These are phyloP conservation scores for Funneliformis mosseae DNA, from an alignment of 192 early-diverging fungal genomes.

Conservation along the genomic window DNA sequence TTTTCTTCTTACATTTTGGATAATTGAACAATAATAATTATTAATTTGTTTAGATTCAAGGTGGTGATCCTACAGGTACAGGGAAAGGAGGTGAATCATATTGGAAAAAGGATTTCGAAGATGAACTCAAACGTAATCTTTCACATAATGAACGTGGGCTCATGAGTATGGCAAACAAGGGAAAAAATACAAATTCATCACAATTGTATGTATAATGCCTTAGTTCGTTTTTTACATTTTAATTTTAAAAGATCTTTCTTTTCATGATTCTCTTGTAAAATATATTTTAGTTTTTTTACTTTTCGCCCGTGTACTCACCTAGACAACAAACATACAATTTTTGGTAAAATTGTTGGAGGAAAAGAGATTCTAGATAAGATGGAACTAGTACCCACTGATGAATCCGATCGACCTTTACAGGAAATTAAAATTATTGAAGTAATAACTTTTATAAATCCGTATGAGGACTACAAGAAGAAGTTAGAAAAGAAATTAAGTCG, in stretches of 20 bases:
- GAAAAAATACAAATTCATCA: slow-evolving; percentile 87
- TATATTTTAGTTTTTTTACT: slow-evolving; percentile 62
- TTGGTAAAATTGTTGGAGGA: slow-evolving; percentile 92
- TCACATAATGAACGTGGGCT: slow-evolving; percentile 82
- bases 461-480: slow-evolving; percentile 69
- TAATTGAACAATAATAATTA: slow-evolving; percentile 9
- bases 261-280: slow-evolving; percentile 29
- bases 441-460: slow-evolving; percentile 83
- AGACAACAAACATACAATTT: slow-evolving; percentile 89
- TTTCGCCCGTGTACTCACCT: slow-evolving; percentile 67
- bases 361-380: slow-evolving; percentile 78
- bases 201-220: slow-evolving; percentile 59
- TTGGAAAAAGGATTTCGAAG: slow-evolving; percentile 68
- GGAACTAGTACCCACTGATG: slow-evolving; percentile 73
- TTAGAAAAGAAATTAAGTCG: slow-evolving; percentile 66
- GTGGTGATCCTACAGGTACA: slow-evolving; percentile 94
- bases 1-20: slow-evolving; percentile 4
- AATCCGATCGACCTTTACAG: slow-evolving; percentile 70
- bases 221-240: neutral
- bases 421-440: slow-evolving; percentile 76
- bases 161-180: slow-evolving; percentile 95
- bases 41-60: slow-evolving; percentile 67
- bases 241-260: neutral
- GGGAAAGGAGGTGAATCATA: slow-evolving; percentile 83
- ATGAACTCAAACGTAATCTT: slow-evolving; percentile 68